Evolutionary conservation across 2,329 filamentous ascomycete genomes (phyloP), one percentile per base, ranked within the genome.

Genomic region (Fonsecaea multimorphosa): DNA sequence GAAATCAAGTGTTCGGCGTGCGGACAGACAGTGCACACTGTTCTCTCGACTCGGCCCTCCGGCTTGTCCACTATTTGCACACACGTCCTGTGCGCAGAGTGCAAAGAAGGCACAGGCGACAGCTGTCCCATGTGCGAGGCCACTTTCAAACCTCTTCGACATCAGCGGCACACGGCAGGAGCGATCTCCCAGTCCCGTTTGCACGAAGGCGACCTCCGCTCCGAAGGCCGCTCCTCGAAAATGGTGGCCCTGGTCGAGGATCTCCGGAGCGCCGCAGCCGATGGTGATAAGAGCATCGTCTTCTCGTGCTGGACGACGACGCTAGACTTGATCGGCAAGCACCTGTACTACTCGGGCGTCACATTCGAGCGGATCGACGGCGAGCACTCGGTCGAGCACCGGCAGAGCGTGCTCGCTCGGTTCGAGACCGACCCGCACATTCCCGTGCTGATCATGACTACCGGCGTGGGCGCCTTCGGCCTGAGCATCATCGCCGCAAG

Each of bases 381-480:
- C 1, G 74, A 78, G 0, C 78, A 74, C 16, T 73, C 78, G 0
- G 74, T 80, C 0, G 62, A 67, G 0, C 73, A 78, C 29, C 72
- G 83, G 0, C 76, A 82, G 36, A 68, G 64, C 0, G 79, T 78
- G 0, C 73, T 85, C 0, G 70, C 78, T 0, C 67, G 75, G 0
- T 85, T 85, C 53, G 72, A 73, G 0, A 67, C 66, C 0, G 68
- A 73, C 0, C 61, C 65, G 0, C 65, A 72, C 0, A 61, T 74
- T 0, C 74, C 72, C 0, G 78, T 85, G 0, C 74, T 86, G 0
- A 77, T 86, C 16, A 85, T 86, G 83, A 85, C 82, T 0, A 82
- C 80, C 0, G 83, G 83, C 0, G 84, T 82, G 0, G 84, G 83
- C 0, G 84, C 82, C 0, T 80, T 82, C 32, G 83, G 82, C 9